Conservation (phyloP, 108 stramenopile genomes). For the Chaetoceros tenuissimus region DNA sequence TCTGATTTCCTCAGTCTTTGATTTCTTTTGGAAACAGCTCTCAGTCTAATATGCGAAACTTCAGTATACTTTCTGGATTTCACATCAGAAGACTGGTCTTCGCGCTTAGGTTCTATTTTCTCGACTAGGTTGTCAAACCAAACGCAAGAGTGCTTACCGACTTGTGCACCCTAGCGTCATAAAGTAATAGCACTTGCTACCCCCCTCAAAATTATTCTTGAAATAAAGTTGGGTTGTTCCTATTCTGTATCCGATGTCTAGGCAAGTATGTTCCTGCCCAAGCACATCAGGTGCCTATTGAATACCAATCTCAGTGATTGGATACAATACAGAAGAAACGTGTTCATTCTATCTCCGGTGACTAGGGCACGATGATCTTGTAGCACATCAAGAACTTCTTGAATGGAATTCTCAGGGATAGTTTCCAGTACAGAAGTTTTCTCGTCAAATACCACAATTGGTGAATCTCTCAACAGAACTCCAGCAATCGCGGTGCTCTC, state of each 20-base stretch:
- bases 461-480: slow-evolving; percentile 90
- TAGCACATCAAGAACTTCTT: slow-evolving; percentile 92
- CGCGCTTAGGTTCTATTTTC: too few relatives aligned
- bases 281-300: slow-evolving; percentile 96
- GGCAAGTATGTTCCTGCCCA: slow-evolving; percentile 75
- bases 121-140: too few relatives aligned
- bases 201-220: too few relatives aligned
- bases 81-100: too few relatives aligned
- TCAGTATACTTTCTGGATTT: too few relatives aligned
- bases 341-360: slow-evolving; percentile 91
- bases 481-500: slow-evolving; percentile 75
- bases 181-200: too few relatives aligned
- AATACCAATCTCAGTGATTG: slow-evolving; percentile 79
- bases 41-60: too few relatives aligned
- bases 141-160: too few relatives aligned
- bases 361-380: slow-evolving; percentile 82
- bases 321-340: slow-evolving; percentile 53
- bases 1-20: too few relatives aligned
- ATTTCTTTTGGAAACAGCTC: too few relatives aligned
- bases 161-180: too few relatives aligned
- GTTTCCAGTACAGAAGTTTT: slow-evolving; percentile 61
- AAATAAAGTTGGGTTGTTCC: slow-evolving; percentile 94
- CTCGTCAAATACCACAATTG: slow-evolving; percentile 61
- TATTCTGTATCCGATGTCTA: slow-evolving; percentile 96
- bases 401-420: slow-evolving; percentile 82